phyloP scores from a whole-genome alignment of 2,329 filamentous ascomycete species.

The Diatrype stigma region DNA sequence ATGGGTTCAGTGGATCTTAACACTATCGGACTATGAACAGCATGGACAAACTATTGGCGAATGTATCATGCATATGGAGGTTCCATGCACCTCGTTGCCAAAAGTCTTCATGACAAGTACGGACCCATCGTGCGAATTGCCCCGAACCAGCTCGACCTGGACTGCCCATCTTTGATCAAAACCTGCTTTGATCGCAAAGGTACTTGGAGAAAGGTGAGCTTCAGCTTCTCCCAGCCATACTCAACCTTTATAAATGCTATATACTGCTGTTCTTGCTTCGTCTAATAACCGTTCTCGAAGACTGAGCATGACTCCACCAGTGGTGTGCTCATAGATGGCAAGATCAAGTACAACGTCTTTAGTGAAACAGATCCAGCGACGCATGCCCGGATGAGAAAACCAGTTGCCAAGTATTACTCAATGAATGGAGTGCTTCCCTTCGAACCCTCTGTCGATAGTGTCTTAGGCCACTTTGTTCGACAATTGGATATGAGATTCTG shows the following conservation, averaged over 20 bases:
- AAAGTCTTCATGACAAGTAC: conserved; percentile 32
- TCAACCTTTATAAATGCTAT: no score
- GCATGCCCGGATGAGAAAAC: conserved; percentile 21
- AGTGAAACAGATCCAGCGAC: conserved; percentile 20
- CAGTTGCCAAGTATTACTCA: conserved; percentile 23
- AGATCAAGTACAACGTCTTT: conserved; percentile 29
- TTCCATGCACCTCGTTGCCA: conserved; percentile 21
- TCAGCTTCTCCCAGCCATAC: no score
- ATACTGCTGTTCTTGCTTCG: no score
- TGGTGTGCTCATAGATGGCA: conserved; percentile 21
- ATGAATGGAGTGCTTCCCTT: conserved; percentile 17
- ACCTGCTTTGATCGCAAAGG: no score
- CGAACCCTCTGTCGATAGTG: conserved; percentile 23
- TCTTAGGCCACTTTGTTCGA: no score
- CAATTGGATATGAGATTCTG: no score
- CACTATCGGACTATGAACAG: no score
- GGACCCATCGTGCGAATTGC: conserved; percentile 34
- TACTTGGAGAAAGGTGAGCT: no score
- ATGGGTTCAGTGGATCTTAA: no score
- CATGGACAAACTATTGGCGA: conserved; percentile 33
- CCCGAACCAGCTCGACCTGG: conserved; percentile 26
- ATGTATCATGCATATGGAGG: conserved; percentile 21
- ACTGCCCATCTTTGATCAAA: no score
- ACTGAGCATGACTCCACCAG: conserved; percentile 25
- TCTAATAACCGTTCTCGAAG: conserved; percentile 8